Evolutionary conservation across 2,329 filamentous ascomycete species (phyloP).

Genomic region (Huntiella abstrusa): DNA sequence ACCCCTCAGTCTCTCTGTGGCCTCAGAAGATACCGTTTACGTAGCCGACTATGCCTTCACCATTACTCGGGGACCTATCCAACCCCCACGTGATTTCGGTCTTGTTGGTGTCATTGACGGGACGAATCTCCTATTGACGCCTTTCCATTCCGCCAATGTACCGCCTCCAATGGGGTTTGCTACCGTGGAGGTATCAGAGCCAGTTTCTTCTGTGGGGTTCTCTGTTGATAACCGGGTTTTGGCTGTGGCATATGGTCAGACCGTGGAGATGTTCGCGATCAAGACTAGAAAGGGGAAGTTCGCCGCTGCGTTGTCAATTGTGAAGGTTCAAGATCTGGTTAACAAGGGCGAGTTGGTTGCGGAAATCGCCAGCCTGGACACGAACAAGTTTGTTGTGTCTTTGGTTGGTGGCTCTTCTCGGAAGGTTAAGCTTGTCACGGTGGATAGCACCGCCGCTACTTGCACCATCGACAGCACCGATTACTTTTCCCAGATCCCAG

Average conservation of each 20-base stretch:
- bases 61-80: conserved; percentile 48
- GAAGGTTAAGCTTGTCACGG: background rate
- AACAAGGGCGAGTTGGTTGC: background rate
- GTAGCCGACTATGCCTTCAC: conserved; percentile 44
- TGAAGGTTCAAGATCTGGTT: background rate
- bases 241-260: conserved; percentile 49
- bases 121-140: conserved; percentile 59
- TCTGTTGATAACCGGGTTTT: conserved; percentile 44
- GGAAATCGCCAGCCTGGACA: conserved; percentile 1
- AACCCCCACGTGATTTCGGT: conserved; percentile 57
- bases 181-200: conserved; percentile 43
- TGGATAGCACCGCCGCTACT: background rate
- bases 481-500: background rate
- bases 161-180: conserved; percentile 85
- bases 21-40: conserved; percentile 17
- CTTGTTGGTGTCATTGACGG: conserved; percentile 75
- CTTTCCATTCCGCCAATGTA: conserved; percentile 64
- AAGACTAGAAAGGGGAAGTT: conserved; percentile 33
- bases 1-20: conserved; percentile 45
- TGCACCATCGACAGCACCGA: background rate
- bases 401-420: background rate
- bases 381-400: conserved; percentile 4
- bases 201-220: conserved; percentile 58
- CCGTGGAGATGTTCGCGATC: conserved; percentile 53
- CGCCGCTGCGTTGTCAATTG: conserved; percentile 14